Evolutionary conservation across 192 early-diverging fungal genomes (phyloP).

Genomic region (Backusella morwellensis): DNA sequence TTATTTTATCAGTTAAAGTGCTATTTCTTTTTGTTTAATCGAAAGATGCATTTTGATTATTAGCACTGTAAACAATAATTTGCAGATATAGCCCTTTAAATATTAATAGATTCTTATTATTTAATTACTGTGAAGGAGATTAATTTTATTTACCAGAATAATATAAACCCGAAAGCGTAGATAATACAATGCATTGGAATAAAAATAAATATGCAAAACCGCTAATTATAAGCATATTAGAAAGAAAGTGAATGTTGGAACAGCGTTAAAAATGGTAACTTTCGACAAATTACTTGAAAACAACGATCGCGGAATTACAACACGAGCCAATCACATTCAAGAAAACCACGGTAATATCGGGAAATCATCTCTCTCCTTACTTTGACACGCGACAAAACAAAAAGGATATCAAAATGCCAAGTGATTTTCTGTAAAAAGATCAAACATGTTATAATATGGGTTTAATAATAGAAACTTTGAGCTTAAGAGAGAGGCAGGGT

Average conservation of each 20-base stretch:
- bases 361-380: neutral
- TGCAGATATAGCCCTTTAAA: no score
- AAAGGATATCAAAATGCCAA: slow-evolving; percentile 1
- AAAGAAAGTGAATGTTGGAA: neutral
- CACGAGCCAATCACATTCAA: neutral
- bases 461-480: neutral
- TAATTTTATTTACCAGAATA: neutral
- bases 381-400: neutral
- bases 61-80: neutral
- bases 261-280: neutral
- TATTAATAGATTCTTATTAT: no score
- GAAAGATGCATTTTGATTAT: neutral
- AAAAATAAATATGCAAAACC: neutral
- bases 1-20: neutral
- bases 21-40: neutral
- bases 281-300: neutral
- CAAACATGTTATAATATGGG: neutral
- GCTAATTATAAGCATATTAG: neutral
- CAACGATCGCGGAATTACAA: neutral
- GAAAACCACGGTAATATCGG: neutral
- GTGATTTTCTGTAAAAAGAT: neutral
- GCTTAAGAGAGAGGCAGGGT: neutral
- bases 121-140: no score
- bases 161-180: neutral
- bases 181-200: neutral